Conservation (phyloP, 2,329 filamentous ascomycete species). For the Tolypocladium ovalisporum region DNA sequence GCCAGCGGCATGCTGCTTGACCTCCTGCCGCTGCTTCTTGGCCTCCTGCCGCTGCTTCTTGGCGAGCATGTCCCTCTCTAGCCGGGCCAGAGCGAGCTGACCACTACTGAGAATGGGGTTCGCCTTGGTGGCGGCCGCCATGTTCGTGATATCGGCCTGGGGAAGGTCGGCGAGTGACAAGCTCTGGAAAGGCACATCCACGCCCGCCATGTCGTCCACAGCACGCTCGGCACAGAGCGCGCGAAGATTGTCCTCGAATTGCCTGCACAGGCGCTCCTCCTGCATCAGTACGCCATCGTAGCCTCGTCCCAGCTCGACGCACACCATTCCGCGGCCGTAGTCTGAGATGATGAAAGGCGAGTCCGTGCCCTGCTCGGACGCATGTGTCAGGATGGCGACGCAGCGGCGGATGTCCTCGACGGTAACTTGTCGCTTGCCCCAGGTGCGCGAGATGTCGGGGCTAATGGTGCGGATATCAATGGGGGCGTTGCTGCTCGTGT, state of each 20-base stretch:
- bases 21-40: slow-evolving; percentile 36
- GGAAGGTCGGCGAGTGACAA: slow-evolving; percentile 40
- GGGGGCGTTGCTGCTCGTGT: slow-evolving; percentile 52
- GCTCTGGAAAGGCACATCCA: slow-evolving; percentile 37
- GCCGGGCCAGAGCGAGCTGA: slow-evolving; percentile 55
- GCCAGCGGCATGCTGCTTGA: slow-evolving; percentile 21
- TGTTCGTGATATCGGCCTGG: slow-evolving; percentile 22
- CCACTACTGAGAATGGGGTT: slow-evolving; percentile 53
- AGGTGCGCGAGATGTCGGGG: slow-evolving; percentile 53
- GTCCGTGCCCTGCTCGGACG: slow-evolving; percentile 14
- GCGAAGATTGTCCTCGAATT: slow-evolving; percentile 43
- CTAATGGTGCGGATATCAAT: slow-evolving; percentile 52
- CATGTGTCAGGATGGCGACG: slow-evolving; percentile 46
- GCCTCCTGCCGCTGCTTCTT: slow-evolving; percentile 37
- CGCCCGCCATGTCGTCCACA: slow-evolving; percentile 17
- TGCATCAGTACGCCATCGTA: slow-evolving; percentile 29
- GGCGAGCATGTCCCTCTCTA: slow-evolving; percentile 50
- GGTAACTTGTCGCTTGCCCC: slow-evolving; percentile 60
- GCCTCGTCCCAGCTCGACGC: slow-evolving; percentile 41
- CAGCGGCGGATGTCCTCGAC: slow-evolving; percentile 55
- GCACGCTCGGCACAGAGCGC: slow-evolving; percentile 28
- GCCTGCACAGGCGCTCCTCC: slow-evolving; percentile 39
- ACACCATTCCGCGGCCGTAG: slow-evolving; percentile 44
- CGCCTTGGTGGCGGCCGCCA: slow-evolving; percentile 26
- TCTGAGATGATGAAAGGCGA: slow-evolving; percentile 35